Evolutionary conservation across 495 filamentous ascomycete genomes (phyloP), one percentile per base, ranked within the genome.

Genomic region (Friedmanniomyces simplex): DNA sequence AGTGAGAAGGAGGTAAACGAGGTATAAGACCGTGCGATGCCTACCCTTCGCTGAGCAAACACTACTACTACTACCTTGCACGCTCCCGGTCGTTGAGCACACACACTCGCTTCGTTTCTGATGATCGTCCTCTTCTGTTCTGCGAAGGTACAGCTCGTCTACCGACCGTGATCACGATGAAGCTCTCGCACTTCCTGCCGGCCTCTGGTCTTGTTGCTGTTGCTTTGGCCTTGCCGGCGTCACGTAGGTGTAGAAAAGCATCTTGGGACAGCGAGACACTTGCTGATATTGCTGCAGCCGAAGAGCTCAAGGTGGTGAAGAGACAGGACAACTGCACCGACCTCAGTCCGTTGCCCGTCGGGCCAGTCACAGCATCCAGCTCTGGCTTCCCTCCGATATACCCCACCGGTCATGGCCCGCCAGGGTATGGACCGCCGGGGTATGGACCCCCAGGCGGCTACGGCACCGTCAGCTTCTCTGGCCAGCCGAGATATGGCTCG

Each of bases 71-170:
- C 14, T 13, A 10, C 24, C n/a, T 24, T 14, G 21, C 36, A 45
- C 47, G 56, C 56, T 58, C 56, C 42, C 41, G 21, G 21, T 58
- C 41, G 56, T 46, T 58, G 56, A 53, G 56, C 55, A 16, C 16
- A 16, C 16, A 39, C 55, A 22, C 34, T 57, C 55, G 53, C 34
- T 57, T 50, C 2, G 28, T 18, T 28, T 26, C 13, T 20, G 14
- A 50, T 32, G 26, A 39, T n/a, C n/a, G n/a, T n/a, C n/a, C n/a
- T n/a, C 24, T 57, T 25, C 28, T 50, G 2, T 39, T 39, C 13
- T 20, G 8, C 7, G 2, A 18, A 21, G 2, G 39, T 13, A 5
- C 16, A 1, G 30, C 20, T 10, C n/a, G n/a, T 7, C 26, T 22
- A 8, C 13, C 43, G 36, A 57, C 28, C 3, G 2, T 30, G 22